A percentile compares a stretch with the other conserved stretches of the same genome.
phyloP scores from a whole-genome alignment of 768 basidiomycete species.

The Suillus plorans region DNA sequence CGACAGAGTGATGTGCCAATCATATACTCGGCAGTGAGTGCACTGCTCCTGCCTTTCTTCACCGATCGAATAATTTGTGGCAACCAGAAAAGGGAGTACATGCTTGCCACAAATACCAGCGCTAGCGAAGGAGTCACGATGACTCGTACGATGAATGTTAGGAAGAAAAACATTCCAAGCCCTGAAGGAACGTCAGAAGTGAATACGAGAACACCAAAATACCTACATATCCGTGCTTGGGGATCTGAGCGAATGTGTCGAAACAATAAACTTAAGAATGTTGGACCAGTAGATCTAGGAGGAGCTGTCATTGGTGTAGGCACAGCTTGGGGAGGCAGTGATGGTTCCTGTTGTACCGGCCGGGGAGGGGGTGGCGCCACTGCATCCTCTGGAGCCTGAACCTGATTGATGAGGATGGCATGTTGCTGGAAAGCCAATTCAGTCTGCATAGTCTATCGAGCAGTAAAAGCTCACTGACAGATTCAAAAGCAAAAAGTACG shows the following conservation, averaged over 20 bases:
- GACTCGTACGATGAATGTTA: conserved; percentile 73
- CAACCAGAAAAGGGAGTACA: conserved; percentile 83
- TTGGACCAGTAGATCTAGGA: conserved; percentile 13
- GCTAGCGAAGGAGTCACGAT: conserved; percentile 67
- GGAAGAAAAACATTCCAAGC: conserved; percentile 63
- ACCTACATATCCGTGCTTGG: conserved; percentile 69
- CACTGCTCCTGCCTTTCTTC: conserved; percentile 67
- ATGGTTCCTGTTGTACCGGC: conserved; percentile 10
- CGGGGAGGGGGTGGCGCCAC: conserved; percentile 30
- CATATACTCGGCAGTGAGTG: conserved; percentile 67
- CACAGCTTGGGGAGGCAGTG: conserved; percentile 14
- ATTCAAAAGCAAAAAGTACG: conserved; percentile 77
- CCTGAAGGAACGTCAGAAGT: conserved; percentile 39
- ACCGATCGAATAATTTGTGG: conserved; percentile 82
- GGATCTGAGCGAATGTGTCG: conserved; percentile 67
- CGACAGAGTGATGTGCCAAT: conserved; percentile 75
- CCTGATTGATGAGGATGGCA: conserved; percentile 72
- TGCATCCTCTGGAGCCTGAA: conserved; percentile 76
- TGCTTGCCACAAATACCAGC: conserved; percentile 59
- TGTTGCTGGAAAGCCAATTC: conserved; percentile 62
- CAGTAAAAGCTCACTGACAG: conserved; percentile 48
- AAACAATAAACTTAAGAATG: conserved; percentile 50
- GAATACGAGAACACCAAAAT: not conserved
- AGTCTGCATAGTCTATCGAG: not conserved
- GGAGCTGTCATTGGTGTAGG: conserved; percentile 23